Base-by-base conservation (phyloP, 139 green algal genomes). In the Micromonas pusilla region DNA sequence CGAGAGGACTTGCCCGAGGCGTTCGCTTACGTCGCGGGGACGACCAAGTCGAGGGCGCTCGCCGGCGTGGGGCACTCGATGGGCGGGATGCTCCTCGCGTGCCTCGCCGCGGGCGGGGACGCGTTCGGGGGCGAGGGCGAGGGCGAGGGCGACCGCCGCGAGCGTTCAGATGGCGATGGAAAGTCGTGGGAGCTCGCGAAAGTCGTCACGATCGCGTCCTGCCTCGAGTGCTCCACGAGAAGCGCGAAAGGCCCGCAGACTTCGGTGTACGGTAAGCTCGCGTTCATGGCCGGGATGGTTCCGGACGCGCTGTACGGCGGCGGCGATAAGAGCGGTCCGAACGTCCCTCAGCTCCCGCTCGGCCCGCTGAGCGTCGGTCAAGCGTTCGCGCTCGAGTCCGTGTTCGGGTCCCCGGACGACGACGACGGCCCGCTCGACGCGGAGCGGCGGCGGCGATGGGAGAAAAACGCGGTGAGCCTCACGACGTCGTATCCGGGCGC, bases 131-230 rank as follows among this genome's bases (percentile, higher is more conserved):
- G 45, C 13, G 60, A 68, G n/a, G n/a, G 25, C 23, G 60, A 9
- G 25, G 5, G 13, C 26, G 23, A 68, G 25, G 60, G 19, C 25
- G 45, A 57, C 9, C 45, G 16, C 9, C 19, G 38, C 0, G 37
- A 38, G 36, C 36, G 30, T 34, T n/a, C 31, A 0, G 33, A 31
- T 5, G 60, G 60, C 19, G 13, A 31, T 4, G 32, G 13, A 16
- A 34, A 23, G 19, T 67, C 60, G 19, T 75, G 68, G 68, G 36
- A n/a, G 2, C 32, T 75, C n/a, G n/a, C 20, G 1, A 38, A 39
- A 20, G 72, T 78, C n/a, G 21, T 67, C 72, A 67, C 72, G 9
- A 28, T 78, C 52, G 72, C 72, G 45, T 70, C 52, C 2, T 78
- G 52, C 52, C 53, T 78, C 9, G 72, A 78, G 52, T 78, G 72